A percentile compares a stretch with the other conserved stretches of the same genome.
These are phyloP conservation scores for Vitis vinifera DNA, from an alignment of 164 flowering plant genomes.

Conservation along the genomic window ASM3070453v1 NC_081805.1:19798001-19798500, in stretches of 20 bases:
- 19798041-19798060: conserved; percentile 73
- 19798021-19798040: conserved; percentile 85
- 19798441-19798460: neutral
- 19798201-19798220: too few relatives aligned
- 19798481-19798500: neutral
- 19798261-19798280: too few relatives aligned
- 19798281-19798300: too few relatives aligned
- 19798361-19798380: too few relatives aligned
- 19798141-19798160: neutral
- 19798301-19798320: too few relatives aligned
- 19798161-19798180: too few relatives aligned
- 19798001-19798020: conserved; percentile 72
- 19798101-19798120: neutral
- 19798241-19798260: too few relatives aligned
- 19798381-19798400: too few relatives aligned
- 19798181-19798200: too few relatives aligned
- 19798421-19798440: neutral
- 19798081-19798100: conserved; percentile 81
- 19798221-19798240: too few relatives aligned
- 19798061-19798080: conserved; percentile 60
- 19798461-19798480: neutral
- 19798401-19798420: neutral
- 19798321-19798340: too few relatives aligned
- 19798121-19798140: neutral
- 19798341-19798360: too few relatives aligned